phyloP scores from a whole-genome alignment of 2,329 filamentous ascomycete species.

The Pestalotiopsis sp. region DNA sequence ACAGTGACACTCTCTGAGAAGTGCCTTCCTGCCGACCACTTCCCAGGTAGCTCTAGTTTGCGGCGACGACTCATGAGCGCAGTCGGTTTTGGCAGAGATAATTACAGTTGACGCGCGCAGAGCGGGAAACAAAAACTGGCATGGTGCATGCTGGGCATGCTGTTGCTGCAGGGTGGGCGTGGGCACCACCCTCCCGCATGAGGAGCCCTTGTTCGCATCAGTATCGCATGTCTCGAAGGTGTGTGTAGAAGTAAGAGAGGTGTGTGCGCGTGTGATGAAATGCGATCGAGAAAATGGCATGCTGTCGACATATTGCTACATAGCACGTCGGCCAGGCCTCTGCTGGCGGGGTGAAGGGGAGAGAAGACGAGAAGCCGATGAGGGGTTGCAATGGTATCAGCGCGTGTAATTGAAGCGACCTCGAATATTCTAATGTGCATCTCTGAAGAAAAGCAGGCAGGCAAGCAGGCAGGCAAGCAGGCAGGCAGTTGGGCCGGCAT shows the following conservation, averaged over 20 bases:
- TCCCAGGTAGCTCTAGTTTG: neutral
- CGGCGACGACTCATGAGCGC: neutral
- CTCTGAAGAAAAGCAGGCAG: too few species aligned
- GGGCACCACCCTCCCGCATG: conserved; percentile 10
- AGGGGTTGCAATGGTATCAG: neutral
- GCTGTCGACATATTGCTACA: neutral
- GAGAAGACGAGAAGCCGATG: neutral
- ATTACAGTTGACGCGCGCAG: conserved; percentile 11
- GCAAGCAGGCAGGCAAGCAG: too few species aligned
- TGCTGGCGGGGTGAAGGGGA: neutral
- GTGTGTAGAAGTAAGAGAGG: neutral
- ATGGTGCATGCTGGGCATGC: neutral
- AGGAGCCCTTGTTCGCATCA: neutral
- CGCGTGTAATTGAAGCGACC: too few species aligned
- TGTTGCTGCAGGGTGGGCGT: conserved; percentile 11
- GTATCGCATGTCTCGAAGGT: conserved; percentile 7
- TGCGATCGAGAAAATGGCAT: neutral
- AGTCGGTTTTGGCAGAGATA: neutral
- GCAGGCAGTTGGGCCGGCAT: too few species aligned
- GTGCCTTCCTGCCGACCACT: neutral
- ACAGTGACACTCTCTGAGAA: neutral
- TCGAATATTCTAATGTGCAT: too few species aligned
- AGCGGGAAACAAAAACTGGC: conserved; percentile 12
- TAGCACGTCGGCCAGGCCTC: neutral
- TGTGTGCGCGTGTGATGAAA: neutral